Evolutionary conservation across 2,329 filamentous ascomycete species (phyloP).

Genomic region (Fusarium sp.): DNA sequence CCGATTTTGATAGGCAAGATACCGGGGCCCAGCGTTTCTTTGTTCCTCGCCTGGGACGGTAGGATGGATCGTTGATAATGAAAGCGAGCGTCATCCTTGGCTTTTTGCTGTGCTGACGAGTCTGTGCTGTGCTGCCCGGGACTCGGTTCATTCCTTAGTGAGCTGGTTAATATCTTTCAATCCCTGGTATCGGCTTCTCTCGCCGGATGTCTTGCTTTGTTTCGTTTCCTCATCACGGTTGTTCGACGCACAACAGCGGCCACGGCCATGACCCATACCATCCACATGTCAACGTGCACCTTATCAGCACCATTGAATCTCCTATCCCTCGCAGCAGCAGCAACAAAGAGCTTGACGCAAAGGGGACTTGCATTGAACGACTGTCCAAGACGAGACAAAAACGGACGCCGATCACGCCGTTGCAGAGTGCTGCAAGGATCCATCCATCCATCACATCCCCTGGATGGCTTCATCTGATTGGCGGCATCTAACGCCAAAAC

Average conservation of each 20-base stretch:
- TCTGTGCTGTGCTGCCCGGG: conserved; percentile 3
- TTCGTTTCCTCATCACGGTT: conserved; percentile 18
- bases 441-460: conserved; percentile 38
- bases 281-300: conserved; percentile 1
- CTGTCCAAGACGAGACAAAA: conserved; percentile 10
- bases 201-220: conserved; percentile 34
- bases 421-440: conserved; percentile 40
- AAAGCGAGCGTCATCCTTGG: conserved; percentile 19
- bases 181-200: conserved; percentile 18
- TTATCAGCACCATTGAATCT: background rate
- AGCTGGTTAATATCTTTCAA: conserved; percentile 3
- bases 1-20: conserved; percentile 1
- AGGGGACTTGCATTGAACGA: conserved; percentile 22
- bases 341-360: conserved; percentile 25
- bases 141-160: conserved; percentile 30
- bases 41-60: conserved; percentile 11
- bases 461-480: conserved; percentile 40
- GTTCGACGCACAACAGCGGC: background rate
- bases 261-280: background rate
- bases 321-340: conserved; percentile 2
- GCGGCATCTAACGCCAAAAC: conserved; percentile 41
- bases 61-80: conserved; percentile 22
- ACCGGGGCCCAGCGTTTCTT: conserved; percentile 12
- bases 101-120: conserved; percentile 16
- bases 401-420: conserved; percentile 41